Percentiles rank a stretch among this genome's conserved stretches.
Evolutionary conservation across 1,284 basidiomycete genomes (phyloP).

Genomic region (Puccinia polysora): DNA sequence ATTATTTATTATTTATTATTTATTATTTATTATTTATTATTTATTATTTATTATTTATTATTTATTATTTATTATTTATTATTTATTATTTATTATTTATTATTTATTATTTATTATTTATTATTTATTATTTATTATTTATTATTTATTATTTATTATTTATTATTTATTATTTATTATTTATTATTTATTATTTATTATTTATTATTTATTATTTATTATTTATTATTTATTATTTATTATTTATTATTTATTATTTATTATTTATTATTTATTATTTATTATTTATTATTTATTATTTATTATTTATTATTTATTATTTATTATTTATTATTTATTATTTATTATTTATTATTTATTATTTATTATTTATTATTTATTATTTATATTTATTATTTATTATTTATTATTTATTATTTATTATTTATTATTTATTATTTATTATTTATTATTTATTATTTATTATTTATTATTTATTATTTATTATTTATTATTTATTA

Average conservation of each 20-base stretch:
- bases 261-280: conserved; percentile 2
- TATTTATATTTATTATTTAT: not conserved
- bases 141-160: conserved; percentile 3
- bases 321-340: conserved; percentile 16
- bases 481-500: not conserved
- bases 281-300: conserved; percentile 1
- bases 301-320: conserved; percentile 9
- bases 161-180: not conserved
- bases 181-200: not conserved
- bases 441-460: not conserved
- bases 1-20: not conserved
- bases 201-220: not conserved
- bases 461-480: not conserved
- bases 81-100: not conserved
- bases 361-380: not conserved
- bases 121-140: not conserved
- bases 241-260: not conserved
- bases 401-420: not conserved
- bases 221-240: not conserved
- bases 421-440: not conserved
- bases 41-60: not conserved
- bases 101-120: conserved; percentile 6
- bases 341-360: not conserved
- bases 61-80: not conserved
- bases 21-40: not conserved